Base-by-base conservation (phyloP, 2,329 filamentous ascomycete species). In the Neonectria magnoliae region DNA sequence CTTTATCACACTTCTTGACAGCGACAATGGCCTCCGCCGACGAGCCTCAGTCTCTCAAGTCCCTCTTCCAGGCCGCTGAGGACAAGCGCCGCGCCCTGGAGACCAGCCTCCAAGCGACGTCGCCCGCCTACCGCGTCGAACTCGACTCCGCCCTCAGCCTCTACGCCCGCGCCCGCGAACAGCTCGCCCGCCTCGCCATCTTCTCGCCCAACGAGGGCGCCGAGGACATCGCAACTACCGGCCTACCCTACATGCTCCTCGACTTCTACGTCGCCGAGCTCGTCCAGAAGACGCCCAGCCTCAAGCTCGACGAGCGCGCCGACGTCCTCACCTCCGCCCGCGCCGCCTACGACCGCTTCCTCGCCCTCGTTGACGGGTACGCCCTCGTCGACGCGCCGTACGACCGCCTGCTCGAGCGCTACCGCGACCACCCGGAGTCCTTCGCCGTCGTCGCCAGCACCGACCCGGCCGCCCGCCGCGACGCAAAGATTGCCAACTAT, bases 171-270 rank as follows among this genome's bases (percentile, higher is more conserved):
- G 94, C 92, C 78, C 84, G 91, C 63, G 83, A 87, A 64, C 87
- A 92, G 60, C 88, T 93, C 68, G 84, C 88, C 69, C 85, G 88
- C 64, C 84, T 96, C 27, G 91, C 92, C 0, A 84, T 99, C 57
- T 98, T 98, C 85, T 97, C 93, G 71, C 85, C 90, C 38, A 99
- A 99, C 79, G 96, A 99, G 79, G 87, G 88, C 1, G 80, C 95
- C 42, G 96, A 99, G 66, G 96, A 99, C 80, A 82, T 98, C 33
- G 84, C 92, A 14, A 97, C 95, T 1, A 85, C 87, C n/a, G 91
- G 97, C 74, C 81, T 99, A 33, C 93, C 93, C 81, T 97, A 95
- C 78, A 86, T 99, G 66, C 86, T 93, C 22, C 87, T 94, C 66
- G 86, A 91, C 78, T 93, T 90, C 78, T 88, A 91, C 74, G 83